phyloP scores from a whole-genome alignment of 495 filamentous ascomycete species.

The Penicillium silybi region DNA sequence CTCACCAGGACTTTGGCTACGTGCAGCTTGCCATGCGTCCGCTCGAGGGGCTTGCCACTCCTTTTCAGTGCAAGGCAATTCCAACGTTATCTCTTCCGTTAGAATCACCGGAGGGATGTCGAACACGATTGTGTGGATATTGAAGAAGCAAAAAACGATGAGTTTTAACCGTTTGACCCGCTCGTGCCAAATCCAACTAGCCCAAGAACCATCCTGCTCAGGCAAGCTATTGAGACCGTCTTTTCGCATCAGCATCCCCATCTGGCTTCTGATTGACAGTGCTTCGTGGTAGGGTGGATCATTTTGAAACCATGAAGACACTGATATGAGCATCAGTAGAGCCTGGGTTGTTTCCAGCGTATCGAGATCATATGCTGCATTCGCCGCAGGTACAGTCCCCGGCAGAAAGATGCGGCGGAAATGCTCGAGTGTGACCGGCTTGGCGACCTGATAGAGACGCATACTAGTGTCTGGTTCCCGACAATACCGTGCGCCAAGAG shows the following conservation, averaged over 20 bases:
- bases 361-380: slow-evolving; percentile 21
- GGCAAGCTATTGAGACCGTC: slow-evolving; percentile 34
- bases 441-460: slow-evolving; percentile 47
- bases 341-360: slow-evolving; percentile 33
- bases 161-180: slow-evolving; percentile 43
- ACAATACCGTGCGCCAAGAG: slow-evolving; percentile 62
- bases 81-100: slow-evolving; percentile 59
- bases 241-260: slow-evolving; percentile 33
- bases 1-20: slow-evolving; percentile 24
- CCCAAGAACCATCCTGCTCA: slow-evolving; percentile 33
- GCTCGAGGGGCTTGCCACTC: slow-evolving; percentile 34
- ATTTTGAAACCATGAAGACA: slow-evolving; percentile 36
- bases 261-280: slow-evolving; percentile 30
- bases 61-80: slow-evolving; percentile 51
- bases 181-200: slow-evolving; percentile 49
- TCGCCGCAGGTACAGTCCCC: slow-evolving; percentile 12
- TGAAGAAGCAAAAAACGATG: slow-evolving; percentile 48
- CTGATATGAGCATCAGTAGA: slow-evolving; percentile 29
- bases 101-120: slow-evolving; percentile 51
- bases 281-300: slow-evolving; percentile 35
- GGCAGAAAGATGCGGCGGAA: slow-evolving; percentile 32
- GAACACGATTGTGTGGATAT: slow-evolving; percentile 48
- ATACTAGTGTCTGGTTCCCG: slow-evolving; percentile 42
- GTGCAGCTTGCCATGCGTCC: slow-evolving; percentile 27
- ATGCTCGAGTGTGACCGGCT: slow-evolving; percentile 36